A percentile compares a stretch with the other conserved stretches of the same genome.
phyloP scores from a whole-genome alignment of 2,329 filamentous ascomycete genomes.

The Colletotrichum kahawae region DNA sequence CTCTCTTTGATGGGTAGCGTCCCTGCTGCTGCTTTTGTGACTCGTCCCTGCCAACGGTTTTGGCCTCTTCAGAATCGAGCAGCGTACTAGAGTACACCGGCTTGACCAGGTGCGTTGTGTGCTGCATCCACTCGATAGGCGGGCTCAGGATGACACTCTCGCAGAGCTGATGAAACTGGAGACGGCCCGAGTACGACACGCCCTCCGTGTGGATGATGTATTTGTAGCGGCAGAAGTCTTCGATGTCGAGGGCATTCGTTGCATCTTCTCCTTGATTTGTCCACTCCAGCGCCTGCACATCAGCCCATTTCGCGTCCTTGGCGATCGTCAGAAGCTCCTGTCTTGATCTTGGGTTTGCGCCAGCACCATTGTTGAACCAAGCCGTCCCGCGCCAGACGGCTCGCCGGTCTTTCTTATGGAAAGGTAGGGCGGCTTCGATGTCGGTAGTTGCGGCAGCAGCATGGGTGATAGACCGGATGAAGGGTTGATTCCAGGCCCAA shows the following conservation, averaged over 20 bases:
- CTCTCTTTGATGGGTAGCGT: neutral
- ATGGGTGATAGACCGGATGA: constrained; percentile 48
- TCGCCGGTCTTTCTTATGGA: constrained; percentile 39
- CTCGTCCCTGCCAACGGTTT: too few relatives aligned
- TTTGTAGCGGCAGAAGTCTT: constrained; percentile 56
- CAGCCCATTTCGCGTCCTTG: constrained; percentile 48
- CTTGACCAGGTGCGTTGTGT: constrained; percentile 50
- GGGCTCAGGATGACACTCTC: constrained; percentile 51
- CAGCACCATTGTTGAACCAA: constrained; percentile 50
- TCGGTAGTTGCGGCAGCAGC: constrained; percentile 40
- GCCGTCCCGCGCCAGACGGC: constrained; percentile 58
- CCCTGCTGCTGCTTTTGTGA: neutral
- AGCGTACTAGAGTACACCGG: constrained; percentile 46
- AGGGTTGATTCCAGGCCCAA: constrained; percentile 58
- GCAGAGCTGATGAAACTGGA: constrained; percentile 58
- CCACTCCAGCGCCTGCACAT: constrained; percentile 49
- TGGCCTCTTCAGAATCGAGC: neutral
- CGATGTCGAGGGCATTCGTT: constrained; percentile 50
- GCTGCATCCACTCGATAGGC: constrained; percentile 54
- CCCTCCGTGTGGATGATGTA: constrained; percentile 60
- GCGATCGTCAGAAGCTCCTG: constrained; percentile 42
- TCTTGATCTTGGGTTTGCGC: constrained; percentile 40
- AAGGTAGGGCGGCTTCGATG: constrained; percentile 36
- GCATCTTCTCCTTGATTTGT: constrained; percentile 34
- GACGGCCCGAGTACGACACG: constrained; percentile 56